Percentiles rank a stretch among this genome's conserved stretches.
These are phyloP conservation scores for Umbelopsis sp. DNA, from an alignment of 192 early-diverging fungal genomes.

Conservation along the genomic window DNA sequence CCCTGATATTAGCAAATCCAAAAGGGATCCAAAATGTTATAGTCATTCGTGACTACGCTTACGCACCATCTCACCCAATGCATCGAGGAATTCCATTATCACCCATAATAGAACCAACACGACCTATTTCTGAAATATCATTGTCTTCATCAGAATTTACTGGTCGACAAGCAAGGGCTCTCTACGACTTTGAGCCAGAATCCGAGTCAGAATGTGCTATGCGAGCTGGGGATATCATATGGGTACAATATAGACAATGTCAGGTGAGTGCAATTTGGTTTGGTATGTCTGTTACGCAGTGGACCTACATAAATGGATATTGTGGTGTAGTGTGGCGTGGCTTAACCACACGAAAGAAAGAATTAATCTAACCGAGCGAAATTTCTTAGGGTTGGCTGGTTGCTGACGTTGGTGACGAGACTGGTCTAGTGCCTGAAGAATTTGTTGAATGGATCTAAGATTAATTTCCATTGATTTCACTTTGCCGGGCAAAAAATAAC, in stretches of 20 bases:
- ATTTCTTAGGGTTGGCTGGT: constrained; percentile 67
- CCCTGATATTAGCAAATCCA: neutral
- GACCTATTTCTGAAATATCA: constrained; percentile 22
- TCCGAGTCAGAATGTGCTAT: constrained; percentile 68
- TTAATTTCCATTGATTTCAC: neutral
- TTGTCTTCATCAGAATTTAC: constrained; percentile 41
- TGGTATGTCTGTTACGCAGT: too few species aligned
- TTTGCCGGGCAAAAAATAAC: neutral
- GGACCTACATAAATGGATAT: neutral
- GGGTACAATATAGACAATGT: constrained; percentile 72
- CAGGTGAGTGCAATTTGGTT: constrained; percentile 34
- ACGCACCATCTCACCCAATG: constrained; percentile 39
- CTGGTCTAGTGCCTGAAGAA: constrained; percentile 77
- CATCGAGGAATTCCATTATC: constrained; percentile 41
- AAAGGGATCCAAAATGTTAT: constrained; percentile 18
- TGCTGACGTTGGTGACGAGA: constrained; percentile 62
- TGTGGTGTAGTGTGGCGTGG: too few species aligned
- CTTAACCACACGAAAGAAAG: neutral
- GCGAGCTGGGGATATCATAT: constrained; percentile 62
- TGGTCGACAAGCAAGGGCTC: constrained; percentile 54
- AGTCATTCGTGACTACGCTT: constrained; percentile 49
- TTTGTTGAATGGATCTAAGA: constrained; percentile 63
- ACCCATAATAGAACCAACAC: constrained; percentile 16
- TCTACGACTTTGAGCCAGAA: constrained; percentile 79
- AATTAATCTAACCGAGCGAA: neutral